phyloP scores from a whole-genome alignment of 75 land plant genomes.

The Gnetum montanum region DNA sequence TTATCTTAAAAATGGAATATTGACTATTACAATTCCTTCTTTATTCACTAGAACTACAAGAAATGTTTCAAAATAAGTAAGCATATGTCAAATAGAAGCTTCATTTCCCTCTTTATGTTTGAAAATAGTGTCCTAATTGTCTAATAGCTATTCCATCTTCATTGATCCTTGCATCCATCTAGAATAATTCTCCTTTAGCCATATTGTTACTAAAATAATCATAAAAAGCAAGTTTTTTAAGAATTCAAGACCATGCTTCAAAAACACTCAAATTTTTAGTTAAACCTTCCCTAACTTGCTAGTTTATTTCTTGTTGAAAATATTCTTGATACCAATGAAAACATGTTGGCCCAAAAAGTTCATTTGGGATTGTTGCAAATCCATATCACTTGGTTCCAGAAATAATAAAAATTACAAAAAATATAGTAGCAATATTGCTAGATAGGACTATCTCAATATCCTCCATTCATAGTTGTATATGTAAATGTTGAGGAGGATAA shows the following conservation, averaged over 20 bases:
- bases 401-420: neutral
- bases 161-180: conserved; percentile 13
- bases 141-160: conserved; percentile 22
- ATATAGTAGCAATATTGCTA: neutral
- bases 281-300: neutral
- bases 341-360: neutral
- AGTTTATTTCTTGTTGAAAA: too few species aligned
- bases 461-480: too few species aligned
- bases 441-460: too few species aligned
- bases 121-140: conserved; percentile 14
- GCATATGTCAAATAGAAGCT: neutral
- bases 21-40: neutral
- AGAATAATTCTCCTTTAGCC: conserved; percentile 13
- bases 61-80: neutral
- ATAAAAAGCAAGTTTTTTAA: neutral
- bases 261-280: neutral
- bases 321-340: too few species aligned
- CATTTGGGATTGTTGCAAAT: neutral
- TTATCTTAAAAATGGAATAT: neutral
- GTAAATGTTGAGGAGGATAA: neutral
- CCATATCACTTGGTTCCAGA: too few species aligned
- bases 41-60: neutral
- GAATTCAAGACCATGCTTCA: neutral
- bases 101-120: conserved; percentile 17
- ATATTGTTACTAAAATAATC: too few species aligned